A percentile compares a stretch with the other conserved stretches of the same genome.
phyloP scores from a whole-genome alignment of 768 basidiomycete species.

The Jaapia argillacea region DNA sequence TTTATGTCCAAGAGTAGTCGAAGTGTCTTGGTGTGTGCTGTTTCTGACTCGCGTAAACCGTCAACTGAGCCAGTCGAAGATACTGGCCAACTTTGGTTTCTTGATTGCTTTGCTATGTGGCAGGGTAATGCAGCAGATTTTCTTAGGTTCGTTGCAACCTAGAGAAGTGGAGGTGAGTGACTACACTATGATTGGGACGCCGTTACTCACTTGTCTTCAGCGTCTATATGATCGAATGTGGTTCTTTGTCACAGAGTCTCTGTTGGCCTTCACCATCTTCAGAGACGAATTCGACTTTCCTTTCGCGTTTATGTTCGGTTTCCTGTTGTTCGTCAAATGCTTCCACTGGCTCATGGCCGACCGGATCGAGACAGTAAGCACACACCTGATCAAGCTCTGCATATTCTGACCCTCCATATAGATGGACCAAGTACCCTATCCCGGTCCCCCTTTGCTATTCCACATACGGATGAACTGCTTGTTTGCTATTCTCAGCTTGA shows the following conservation, averaged over 20 bases:
- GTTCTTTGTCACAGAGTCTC: conserved; percentile 96
- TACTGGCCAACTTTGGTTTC: conserved; percentile 85
- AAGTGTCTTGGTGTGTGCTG: conserved; percentile 69
- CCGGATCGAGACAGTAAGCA: conserved; percentile 84
- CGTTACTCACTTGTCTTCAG: conserved; percentile 31
- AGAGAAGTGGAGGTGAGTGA: conserved; percentile 82
- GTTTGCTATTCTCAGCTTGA: conserved; percentile 62
- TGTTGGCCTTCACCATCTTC: conserved; percentile 96
- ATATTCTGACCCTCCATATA: conserved; percentile 24
- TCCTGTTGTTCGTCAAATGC: conserved; percentile 88
- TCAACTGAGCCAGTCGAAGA: conserved; percentile 30
- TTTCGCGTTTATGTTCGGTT: conserved; percentile 91
- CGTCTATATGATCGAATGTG: conserved; percentile 92
- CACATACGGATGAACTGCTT: conserved; percentile 75
- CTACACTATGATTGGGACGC: background rate
- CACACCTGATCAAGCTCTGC: background rate
- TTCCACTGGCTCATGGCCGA: conserved; percentile 98
- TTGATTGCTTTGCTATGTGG: conserved; percentile 69
- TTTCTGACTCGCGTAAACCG: background rate
- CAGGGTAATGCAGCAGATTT: conserved; percentile 71
- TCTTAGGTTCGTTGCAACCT: conserved; percentile 83
- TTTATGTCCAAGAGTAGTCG: conserved; percentile 88
- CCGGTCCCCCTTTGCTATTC: conserved; percentile 73
- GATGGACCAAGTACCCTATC: conserved; percentile 97
- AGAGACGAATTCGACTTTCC: conserved; percentile 90